Percentiles rank a stretch among this genome's conserved stretches.
Evolutionary conservation across 2,329 filamentous ascomycete species (phyloP).

Genomic region (Bipolaris victoriae): DNA sequence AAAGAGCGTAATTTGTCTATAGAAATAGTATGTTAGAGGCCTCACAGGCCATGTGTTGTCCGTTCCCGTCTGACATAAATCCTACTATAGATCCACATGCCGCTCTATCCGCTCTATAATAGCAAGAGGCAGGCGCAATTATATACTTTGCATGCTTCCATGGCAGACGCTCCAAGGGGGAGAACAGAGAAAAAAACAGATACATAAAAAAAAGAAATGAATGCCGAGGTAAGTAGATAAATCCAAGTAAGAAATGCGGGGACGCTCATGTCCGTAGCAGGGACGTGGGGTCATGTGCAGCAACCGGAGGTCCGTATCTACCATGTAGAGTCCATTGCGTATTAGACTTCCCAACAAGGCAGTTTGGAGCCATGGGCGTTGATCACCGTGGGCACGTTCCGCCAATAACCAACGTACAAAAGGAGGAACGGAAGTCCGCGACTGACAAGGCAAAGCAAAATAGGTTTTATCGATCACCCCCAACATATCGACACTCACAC

Average conservation of each 20-base stretch:
- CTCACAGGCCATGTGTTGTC: neutral
- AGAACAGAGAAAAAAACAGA: too few species aligned
- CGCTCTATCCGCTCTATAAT: neutral
- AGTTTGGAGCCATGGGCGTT: slow-evolving; percentile 4
- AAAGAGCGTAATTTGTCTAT: neutral
- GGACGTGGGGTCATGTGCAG: neutral
- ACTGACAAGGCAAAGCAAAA: neutral
- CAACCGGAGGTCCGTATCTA: neutral
- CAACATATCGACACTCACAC: neutral
- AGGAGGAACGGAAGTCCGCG: neutral
- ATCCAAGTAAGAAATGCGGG: neutral
- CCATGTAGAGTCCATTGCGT: neutral
- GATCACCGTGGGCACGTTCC: slow-evolving; percentile 21
- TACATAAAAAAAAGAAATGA: too few species aligned
- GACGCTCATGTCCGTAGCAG: neutral
- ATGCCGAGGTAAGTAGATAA: neutral
- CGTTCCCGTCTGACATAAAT: neutral
- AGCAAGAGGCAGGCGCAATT: neutral
- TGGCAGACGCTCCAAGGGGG: too few species aligned
- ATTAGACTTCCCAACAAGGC: slow-evolving; percentile 13
- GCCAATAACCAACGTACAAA: slow-evolving; percentile 12
- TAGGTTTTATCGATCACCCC: too few species aligned
- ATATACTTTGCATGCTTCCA: too few species aligned
- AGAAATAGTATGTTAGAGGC: neutral
- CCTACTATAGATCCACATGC: neutral